phyloP scores from a whole-genome alignment of 2,329 filamentous ascomycete genomes.

The Trematosphaeria pertusa region DNA sequence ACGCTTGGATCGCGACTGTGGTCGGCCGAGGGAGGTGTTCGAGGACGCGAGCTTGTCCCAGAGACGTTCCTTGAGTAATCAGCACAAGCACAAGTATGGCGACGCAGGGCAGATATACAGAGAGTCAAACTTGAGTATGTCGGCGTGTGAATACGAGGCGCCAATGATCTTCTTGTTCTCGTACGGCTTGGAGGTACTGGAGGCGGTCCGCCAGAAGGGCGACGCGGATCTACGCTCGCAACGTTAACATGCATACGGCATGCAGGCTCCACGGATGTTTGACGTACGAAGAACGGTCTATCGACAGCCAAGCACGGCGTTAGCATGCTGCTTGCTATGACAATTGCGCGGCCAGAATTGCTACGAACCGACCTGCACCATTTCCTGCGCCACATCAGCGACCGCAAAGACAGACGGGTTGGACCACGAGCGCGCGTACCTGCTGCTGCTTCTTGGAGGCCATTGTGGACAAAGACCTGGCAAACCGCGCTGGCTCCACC shows the following conservation, averaged over 20 bases:
- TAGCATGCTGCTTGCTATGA: constrained; percentile 44
- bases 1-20: constrained; percentile 64
- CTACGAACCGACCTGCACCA: constrained; percentile 98
- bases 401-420: background rate
- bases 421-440: constrained; percentile 25
- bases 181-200: constrained; percentile 55
- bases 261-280: too few relatives aligned
- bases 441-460: constrained; percentile 55
- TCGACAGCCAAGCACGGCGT: constrained; percentile 33
- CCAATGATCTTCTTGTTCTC: constrained; percentile 78
- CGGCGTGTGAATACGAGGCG: constrained; percentile 94
- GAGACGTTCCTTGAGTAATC: constrained; percentile 62
- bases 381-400: constrained; percentile 71
- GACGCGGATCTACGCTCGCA: constrained; percentile 74
- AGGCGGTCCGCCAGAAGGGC: constrained; percentile 80
- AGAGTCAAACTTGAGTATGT: constrained; percentile 87
- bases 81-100: constrained; percentile 10
- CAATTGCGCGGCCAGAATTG: constrained; percentile 31
- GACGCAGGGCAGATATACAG: constrained; percentile 62
- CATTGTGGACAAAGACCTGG: constrained; percentile 39
- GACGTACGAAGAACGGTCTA: constrained; percentile 49
- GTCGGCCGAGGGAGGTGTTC: constrained; percentile 73
- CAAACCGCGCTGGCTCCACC: constrained; percentile 22
- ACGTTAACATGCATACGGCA: too few relatives aligned
- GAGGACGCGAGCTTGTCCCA: constrained; percentile 69